Evolutionary conservation across 306 rosid genomes (phyloP).

Genomic region (Arachis hypogaea): DNA sequence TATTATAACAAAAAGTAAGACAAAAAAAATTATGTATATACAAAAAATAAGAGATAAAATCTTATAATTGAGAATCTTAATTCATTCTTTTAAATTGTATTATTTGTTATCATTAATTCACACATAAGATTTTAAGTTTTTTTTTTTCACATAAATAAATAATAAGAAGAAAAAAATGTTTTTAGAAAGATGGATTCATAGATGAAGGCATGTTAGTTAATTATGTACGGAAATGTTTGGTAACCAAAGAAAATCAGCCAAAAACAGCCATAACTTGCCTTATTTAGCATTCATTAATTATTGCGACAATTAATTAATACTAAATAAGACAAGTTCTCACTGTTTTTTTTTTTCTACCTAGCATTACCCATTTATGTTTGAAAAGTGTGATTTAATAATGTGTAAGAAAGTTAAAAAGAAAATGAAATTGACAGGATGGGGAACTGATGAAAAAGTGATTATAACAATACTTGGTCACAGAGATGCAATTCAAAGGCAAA

Average conservation of each 20-base stretch:
- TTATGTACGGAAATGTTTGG: neutral
- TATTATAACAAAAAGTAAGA: too few relatives aligned
- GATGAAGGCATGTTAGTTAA: neutral
- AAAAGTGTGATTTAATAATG: neutral
- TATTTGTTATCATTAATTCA: conserved; percentile 13
- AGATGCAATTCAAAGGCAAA: conserved; percentile 62
- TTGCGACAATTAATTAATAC: too few relatives aligned
- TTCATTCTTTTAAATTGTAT: too few relatives aligned
- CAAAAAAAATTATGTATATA: neutral
- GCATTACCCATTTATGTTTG: neutral
- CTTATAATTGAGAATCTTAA: neutral
- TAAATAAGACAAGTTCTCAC: too few relatives aligned
- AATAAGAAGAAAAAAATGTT: neutral
- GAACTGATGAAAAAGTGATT: conserved; percentile 74
- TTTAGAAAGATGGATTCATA: neutral
- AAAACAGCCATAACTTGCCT: too few relatives aligned
- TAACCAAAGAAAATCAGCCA: too few relatives aligned
- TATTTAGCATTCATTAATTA: too few relatives aligned
- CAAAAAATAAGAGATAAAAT: neutral
- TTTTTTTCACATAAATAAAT: neutral
- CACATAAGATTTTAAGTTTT: neutral
- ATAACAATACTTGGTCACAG: conserved; percentile 67
- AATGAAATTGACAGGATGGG: conserved; percentile 62
- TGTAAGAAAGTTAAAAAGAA: neutral
- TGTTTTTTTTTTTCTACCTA: too few relatives aligned